Evolutionary conservation across 2,329 filamentous ascomycete species (phyloP).

Genomic region (Bipolaris zeicola): DNA sequence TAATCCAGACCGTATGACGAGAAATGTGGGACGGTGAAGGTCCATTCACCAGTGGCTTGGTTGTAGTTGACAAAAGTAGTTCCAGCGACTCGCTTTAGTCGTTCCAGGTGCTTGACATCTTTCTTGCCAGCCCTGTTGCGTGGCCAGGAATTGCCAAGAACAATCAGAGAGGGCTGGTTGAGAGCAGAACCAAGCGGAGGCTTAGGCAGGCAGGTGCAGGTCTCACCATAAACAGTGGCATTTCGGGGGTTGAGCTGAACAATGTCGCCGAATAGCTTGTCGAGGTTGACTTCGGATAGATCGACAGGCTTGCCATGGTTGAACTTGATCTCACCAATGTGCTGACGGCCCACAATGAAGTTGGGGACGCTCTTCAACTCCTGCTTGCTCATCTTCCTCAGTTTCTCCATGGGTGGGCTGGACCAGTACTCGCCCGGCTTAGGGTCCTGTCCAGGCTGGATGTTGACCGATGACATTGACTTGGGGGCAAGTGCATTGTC

Average conservation of each 20-base stretch:
- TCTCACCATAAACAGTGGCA: constrained; percentile 81
- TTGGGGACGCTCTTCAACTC: constrained; percentile 75
- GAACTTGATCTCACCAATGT: constrained; percentile 83
- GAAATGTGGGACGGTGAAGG: constrained; percentile 93
- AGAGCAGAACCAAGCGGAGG: constrained; percentile 84
- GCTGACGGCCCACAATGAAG: constrained; percentile 82
- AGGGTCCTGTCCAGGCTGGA: constrained; percentile 51
- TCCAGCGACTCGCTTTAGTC: constrained; percentile 76
- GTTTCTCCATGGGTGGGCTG: constrained; percentile 73
- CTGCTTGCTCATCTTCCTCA: constrained; percentile 78
- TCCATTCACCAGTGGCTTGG: constrained; percentile 80
- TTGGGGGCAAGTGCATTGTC: constrained; percentile 58
- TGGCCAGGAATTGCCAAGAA: constrained; percentile 92
- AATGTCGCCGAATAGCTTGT: constrained; percentile 77
- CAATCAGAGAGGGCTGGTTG: constrained; percentile 87
- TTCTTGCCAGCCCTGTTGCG: constrained; percentile 70
- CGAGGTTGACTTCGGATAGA: constrained; percentile 76
- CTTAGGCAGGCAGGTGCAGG: constrained; percentile 62
- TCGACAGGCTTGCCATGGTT: constrained; percentile 66
- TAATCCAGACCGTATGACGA: constrained; percentile 92
- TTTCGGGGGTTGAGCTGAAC: constrained; percentile 77
- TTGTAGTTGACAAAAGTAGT: constrained; percentile 86
- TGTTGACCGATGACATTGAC: constrained; percentile 39
- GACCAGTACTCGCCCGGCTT: constrained; percentile 85
- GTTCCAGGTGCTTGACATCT: constrained; percentile 80